Evolutionary conservation across 345 rosid species (phyloP), one percentile per base, ranked within the genome.

Genomic region (Gossypium sturtianum): DNA sequence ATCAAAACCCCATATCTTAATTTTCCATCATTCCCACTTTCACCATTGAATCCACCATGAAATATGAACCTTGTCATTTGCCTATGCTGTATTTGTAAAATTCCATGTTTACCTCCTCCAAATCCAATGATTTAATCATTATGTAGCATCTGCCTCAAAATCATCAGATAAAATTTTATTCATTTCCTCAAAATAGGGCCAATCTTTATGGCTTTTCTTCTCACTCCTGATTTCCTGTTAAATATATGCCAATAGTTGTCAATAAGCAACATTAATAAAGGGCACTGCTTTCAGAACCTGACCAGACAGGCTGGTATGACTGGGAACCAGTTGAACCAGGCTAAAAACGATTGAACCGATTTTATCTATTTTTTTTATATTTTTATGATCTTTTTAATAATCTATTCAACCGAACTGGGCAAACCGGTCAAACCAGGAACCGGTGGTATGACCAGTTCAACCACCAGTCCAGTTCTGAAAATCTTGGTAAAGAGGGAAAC

Each of bases 141-240:
- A 66, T 57, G 62, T 22, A 20, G 58, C 11, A 8, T 23, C 19
- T 52, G 71, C 9, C 80, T 77, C 91, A 17, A 74, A 56, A 67
- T 84, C 87, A 67, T 83, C 87, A 3, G 93, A 91, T 59, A 93
- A 79, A 83, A 90, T 77, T 77, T 71, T 68, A 75, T 85, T 43
- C 90, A 93, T 84, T 49, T 90, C 93, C 75, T 91, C 90, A 69
- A 89, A 95, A 81, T 91, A 87, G 41, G 91, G 89, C 98, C 98
- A 95, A 69, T 51, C 74, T 49, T 82, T 78, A 75, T 44, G 79
- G 80, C 85, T 80, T 66, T 74, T 72, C 49, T 77, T 52, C 41
- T 75, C 90, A 20, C 75, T 83, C 81, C 84, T 90, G 81, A 81
- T 83, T 83, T 86, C 98, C 98, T 95, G 85, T 68, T 45, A 44